Percentiles rank a stretch among this genome's conserved stretches.
Conservation (phyloP, 2,329 filamentous ascomycete genomes). For the Claviceps sp. region DNA sequence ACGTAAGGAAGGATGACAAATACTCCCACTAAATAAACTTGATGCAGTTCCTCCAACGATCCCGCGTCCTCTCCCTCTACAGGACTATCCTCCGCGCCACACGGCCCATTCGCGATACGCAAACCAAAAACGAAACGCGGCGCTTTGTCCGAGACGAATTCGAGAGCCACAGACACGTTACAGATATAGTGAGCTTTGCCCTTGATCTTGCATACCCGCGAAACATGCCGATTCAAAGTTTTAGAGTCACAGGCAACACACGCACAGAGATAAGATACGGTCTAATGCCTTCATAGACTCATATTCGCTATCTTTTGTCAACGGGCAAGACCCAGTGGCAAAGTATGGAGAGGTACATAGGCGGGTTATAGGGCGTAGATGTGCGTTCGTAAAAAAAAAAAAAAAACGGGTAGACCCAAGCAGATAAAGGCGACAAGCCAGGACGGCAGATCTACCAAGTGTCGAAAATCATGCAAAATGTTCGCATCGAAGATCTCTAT, state of each 20-base stretch:
- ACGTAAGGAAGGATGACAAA: not conserved
- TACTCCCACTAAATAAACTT: not conserved
- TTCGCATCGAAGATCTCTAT: not conserved
- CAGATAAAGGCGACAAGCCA: not conserved
- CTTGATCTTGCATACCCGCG: constrained; percentile 4
- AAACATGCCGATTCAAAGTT: too few relatives aligned
- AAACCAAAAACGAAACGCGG: constrained; percentile 40
- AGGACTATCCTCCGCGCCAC: constrained; percentile 43
- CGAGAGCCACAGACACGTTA: constrained; percentile 42
- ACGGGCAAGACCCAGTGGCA: constrained; percentile 56
- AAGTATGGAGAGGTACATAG: constrained; percentile 37
- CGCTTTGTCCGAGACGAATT: constrained; percentile 47
- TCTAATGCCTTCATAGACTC: constrained; percentile 24
- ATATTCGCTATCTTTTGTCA: constrained; percentile 50
- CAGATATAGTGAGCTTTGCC: constrained; percentile 35
- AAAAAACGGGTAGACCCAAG: not conserved
- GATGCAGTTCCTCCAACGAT: constrained; percentile 43
- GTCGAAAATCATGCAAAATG: too few relatives aligned
- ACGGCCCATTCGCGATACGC: constrained; percentile 34
- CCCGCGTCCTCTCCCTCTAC: constrained; percentile 42
- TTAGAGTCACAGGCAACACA: not conserved
- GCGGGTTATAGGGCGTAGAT: constrained; percentile 18
- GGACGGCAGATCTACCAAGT: too few relatives aligned
- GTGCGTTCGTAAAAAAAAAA: not conserved
- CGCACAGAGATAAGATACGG: not conserved